A percentile compares a stretch with the other conserved stretches of the same genome.
These are phyloP conservation scores for Phytophthora lateralis DNA, from an alignment of 352 stramenopile genomes.

Conservation along the genomic window DNA sequence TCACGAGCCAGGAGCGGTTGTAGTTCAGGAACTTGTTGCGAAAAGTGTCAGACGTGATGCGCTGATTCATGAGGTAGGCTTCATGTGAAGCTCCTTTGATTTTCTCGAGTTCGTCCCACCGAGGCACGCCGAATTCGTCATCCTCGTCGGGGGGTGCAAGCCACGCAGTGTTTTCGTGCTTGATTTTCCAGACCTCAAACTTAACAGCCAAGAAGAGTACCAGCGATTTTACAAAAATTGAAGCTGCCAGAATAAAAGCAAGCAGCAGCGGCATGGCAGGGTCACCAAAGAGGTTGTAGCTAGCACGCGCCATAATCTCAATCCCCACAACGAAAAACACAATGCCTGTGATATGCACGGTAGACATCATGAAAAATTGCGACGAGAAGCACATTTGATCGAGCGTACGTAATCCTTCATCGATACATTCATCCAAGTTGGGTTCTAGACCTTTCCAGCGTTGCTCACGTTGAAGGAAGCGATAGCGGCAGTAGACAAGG, in stretches of 20 bases:
- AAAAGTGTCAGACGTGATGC: slow-evolving; percentile 96
- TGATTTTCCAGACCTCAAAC: slow-evolving; percentile 95
- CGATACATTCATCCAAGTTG: slow-evolving; percentile 97
- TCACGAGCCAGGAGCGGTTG: slow-evolving; percentile 97
- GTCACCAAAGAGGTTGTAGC: slow-evolving; percentile 97
- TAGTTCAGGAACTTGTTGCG: slow-evolving; percentile 98
- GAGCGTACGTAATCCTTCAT: slow-evolving; percentile 94
- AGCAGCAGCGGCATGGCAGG: slow-evolving; percentile 89
- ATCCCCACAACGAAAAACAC: slow-evolving; percentile 95
- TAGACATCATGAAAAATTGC: slow-evolving; percentile 99
- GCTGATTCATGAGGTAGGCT: slow-evolving; percentile 97
- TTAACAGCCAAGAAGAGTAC: slow-evolving; percentile 87
- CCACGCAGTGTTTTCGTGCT: slow-evolving; percentile 96
- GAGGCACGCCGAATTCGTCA: slow-evolving; percentile 92
- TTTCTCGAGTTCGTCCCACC: slow-evolving; percentile 92
- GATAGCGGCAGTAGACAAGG: slow-evolving; percentile 95
- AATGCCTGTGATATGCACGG: slow-evolving; percentile 92
- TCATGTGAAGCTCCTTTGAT: slow-evolving; percentile 95
- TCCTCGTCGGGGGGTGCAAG: slow-evolving; percentile 89
- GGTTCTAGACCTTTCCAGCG: slow-evolving; percentile 97
- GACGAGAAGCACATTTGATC: slow-evolving; percentile 98
- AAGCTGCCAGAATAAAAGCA: slow-evolving; percentile 64
- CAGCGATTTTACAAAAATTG: slow-evolving; percentile 65
- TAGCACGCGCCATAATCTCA: slow-evolving; percentile 95
- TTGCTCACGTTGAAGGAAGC: slow-evolving; percentile 95